Evolutionary conservation across 345 rosid species (phyloP), one percentile per base, ranked within the genome.

Genomic region (Nephelium lappaceum): DNA sequence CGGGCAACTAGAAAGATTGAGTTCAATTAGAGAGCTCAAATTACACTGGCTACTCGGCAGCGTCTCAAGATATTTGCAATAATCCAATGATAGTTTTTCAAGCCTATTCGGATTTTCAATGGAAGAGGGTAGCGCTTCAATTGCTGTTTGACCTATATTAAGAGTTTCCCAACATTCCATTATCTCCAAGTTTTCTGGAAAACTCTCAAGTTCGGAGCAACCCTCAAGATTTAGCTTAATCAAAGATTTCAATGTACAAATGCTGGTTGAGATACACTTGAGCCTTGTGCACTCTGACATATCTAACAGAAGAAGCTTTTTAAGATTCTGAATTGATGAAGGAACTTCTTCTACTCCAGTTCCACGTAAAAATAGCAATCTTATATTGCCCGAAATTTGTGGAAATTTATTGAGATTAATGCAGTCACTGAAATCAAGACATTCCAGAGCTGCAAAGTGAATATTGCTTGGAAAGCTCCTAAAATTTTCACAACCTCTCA

Each of bases 341-440:
- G 83, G 86, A 9, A 85, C 66, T 76, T 76, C 72, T 61, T 83
- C 86, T 72, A 81, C 73, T 68, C 72, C 72, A 43, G 88, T 77
- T 73, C 53, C 16, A 58, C 51, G 41, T 25, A 83, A 65, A 57
- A 39, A 12, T 47, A 85, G 73, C 49, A 27, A 23, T 65, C 11
- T 51, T 24, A 77, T 24, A 55, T 73, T 83, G 55, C 51, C 43
- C 5, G 83, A 69, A 71, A 83, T 24, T 11, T 85, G 80, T 31
- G 83, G 86, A 21, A 81, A 76, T 4, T 79, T 51, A 43, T 15
- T 42, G 11, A 83, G 58, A 3, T 73, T 83, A 68, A 67, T 36
- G 78, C 86, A 83, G 36, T 73, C 78, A 55, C 51, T 21, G 72
- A 85, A 73, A 51, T 6, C 67, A 36, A 72, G 45, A 51, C 15